A percentile compares a stretch with the other conserved stretches of the same genome.
Evolutionary conservation across 2,329 filamentous ascomycete genomes (phyloP).

Genomic region (Talaromyces atroroseus): DNA sequence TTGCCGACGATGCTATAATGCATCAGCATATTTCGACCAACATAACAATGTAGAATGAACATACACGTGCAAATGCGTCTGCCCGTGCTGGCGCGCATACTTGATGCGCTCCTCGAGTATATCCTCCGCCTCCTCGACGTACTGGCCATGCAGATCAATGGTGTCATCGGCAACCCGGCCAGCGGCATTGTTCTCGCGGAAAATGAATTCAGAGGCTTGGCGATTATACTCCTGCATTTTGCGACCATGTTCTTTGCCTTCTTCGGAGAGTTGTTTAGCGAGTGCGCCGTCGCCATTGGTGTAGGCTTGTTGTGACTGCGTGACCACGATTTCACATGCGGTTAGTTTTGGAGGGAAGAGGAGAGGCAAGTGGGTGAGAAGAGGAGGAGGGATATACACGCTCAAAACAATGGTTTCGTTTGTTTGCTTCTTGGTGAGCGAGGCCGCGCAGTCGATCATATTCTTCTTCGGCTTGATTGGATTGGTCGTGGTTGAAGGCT

Average conservation of each 20-base stretch:
- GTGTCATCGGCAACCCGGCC: slow-evolving; percentile 72
- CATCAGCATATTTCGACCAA: not conserved
- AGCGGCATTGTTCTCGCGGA: slow-evolving; percentile 83
- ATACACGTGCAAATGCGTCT: slow-evolving; percentile 78
- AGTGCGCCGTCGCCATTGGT: slow-evolving; percentile 70
- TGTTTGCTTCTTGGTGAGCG: slow-evolving; percentile 72
- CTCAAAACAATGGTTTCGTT: slow-evolving; percentile 73
- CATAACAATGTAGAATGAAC: slow-evolving; percentile 18
- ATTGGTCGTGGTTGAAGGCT: slow-evolving; percentile 69
- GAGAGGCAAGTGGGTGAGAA: not conserved
- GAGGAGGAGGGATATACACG: slow-evolving; percentile 43
- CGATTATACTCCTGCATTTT: slow-evolving; percentile 85
- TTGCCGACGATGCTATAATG: slow-evolving; percentile 73
- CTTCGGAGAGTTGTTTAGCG: slow-evolving; percentile 78
- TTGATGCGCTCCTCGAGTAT: slow-evolving; percentile 82
- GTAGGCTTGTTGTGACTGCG: slow-evolving; percentile 71
- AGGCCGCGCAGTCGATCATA: slow-evolving; percentile 86
- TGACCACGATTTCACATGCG: not conserved
- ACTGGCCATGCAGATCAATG: slow-evolving; percentile 92
- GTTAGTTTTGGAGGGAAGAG: not conserved
- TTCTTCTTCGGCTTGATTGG: slow-evolving; percentile 65
- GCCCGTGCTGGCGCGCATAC: slow-evolving; percentile 65
- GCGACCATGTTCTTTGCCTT: slow-evolving; percentile 77
- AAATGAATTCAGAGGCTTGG: slow-evolving; percentile 89
- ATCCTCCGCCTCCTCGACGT: slow-evolving; percentile 88